Conservation (phyloP, 257 asterid genomes). For the Petunia axillaris region DNA sequence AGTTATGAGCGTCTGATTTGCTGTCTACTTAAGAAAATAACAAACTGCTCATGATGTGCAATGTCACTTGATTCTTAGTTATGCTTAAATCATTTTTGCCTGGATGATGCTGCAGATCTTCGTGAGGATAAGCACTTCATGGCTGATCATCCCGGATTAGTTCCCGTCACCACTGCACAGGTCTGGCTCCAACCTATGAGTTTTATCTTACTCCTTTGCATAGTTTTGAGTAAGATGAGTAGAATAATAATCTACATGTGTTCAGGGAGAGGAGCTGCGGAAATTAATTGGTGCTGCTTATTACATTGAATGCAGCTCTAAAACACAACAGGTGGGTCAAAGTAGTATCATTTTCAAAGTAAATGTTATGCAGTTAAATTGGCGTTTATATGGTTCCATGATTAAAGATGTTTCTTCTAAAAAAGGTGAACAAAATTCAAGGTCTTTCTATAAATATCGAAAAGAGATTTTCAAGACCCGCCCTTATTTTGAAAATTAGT, state of each 20-base stretch:
- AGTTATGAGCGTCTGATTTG: not conserved
- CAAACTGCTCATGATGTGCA: not conserved
- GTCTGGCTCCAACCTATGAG: constrained; percentile 42
- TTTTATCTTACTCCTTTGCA: constrained; percentile 19
- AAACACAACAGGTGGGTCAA: constrained; percentile 85
- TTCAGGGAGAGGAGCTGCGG: constrained; percentile 95
- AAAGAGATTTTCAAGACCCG: not conserved
- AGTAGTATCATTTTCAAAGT: not conserved
- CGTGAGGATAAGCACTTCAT: constrained; percentile 91
- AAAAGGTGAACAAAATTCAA: not conserved
- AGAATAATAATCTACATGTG: constrained; percentile 21
- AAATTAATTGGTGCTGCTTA: constrained; percentile 82
- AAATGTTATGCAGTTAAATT: not conserved
- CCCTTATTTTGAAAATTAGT: constrained; percentile 2
- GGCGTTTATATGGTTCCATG: not conserved
- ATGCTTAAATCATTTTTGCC: not conserved
- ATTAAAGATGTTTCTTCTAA: not conserved
- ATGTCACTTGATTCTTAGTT: constrained; percentile 18
- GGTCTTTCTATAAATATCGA: not conserved
- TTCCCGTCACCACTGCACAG: constrained; percentile 83
- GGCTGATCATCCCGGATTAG: constrained; percentile 92
- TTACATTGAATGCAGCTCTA: constrained; percentile 94
- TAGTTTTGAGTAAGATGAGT: constrained; percentile 14
- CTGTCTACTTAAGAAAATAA: not conserved
- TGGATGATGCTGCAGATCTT: constrained; percentile 57